Base-by-base conservation (phyloP, 2,329 filamentous ascomycete genomes). In the Aciculosporium take region DNA sequence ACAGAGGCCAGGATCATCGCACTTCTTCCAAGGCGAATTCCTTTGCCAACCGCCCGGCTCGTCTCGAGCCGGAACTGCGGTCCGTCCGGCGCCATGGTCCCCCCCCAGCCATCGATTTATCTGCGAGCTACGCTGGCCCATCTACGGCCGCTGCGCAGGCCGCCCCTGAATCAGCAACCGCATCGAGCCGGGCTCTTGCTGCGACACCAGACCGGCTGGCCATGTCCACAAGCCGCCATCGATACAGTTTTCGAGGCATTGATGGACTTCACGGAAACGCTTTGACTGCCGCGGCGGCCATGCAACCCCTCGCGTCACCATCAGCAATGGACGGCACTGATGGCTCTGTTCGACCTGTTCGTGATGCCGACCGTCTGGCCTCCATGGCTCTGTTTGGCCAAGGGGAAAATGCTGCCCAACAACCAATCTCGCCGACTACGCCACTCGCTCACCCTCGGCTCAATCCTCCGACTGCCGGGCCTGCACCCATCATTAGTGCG, bases 401-500 rank as follows among this genome's bases (percentile, higher is more conserved):
- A 47, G 69, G 73, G 9, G 80, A 82, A 40, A 64, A 87, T 41
- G 73, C 74, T 32, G 95, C 89, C n/a, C 88, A 94, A 56, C 91
- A 93, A 57, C 91, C 91, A 7, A 84, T 88, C 43, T 95, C 87
- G 10, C 87, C 87, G 1, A 91, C 85, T 6, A 94, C 87, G 1
- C 87, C 87, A 12, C 71, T 83, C 34, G 81, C 81, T 36, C 77
- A 81, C 1, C 67, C 78, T 21, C 79, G 81, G 62, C 53, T 62
- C 39, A 57, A 60, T 13, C 74, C 76, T 28, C 71, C 73, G 5
- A 70, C 70, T 8, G 67, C 69, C 45, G 74, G 65, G 46, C 69
- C 68, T 25, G 68, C 28, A 17, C 33, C 34, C 4, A 15, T 68
- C 24, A 68, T 62, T 15, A 74, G 69, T 37, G 68, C 64, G 48